Evolutionary conservation across 176 grass and related monocot species (phyloP), one percentile per base, ranked within the genome.

Genomic region (Carex cristatella): DNA sequence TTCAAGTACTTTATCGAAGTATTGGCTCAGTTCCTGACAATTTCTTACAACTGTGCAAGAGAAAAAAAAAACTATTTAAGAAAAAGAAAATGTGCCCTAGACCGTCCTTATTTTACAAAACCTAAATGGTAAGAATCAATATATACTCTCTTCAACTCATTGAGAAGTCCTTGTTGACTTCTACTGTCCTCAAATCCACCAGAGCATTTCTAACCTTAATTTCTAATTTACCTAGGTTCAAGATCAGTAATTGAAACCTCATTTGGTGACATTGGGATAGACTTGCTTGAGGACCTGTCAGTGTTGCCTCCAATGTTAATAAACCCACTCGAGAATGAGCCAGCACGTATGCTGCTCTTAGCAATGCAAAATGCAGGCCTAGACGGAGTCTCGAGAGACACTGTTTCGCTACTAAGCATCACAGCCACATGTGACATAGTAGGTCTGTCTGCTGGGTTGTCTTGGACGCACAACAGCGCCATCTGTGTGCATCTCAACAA

Each of bases 241-340:
- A 89, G 54, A 65, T 89, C 68, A 72, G 84, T 76, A 74, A 89
- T 51, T 23, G 88, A n/a, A 48, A 86, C 79, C 54, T 89, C 88
- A 79, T 89, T 89, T 75, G 18, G 46, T 32, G 88, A 89, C 40
- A 69, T 46, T 0, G 40, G 4, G 9, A 77, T 14, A 40, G 18
- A 84, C 10, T 51, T 77, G 9, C 9, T 30, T 9, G 68, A 37
- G 14, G 80, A 62, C 49, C 35, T 8, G 23, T 65, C 27, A 6
- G 15, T 38, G 23, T 10, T 59, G 12, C 40, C 84, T 32, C 61
- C 60, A 27, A 27, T 33, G 19, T 27, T 37, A 27, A 23, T 65
- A 67, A 27, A 59, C 31, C 9, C 31, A 66, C 35, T 63, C 11
- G 56, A 65, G 37, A 65, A 86, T 14, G 42, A 54, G 1, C 71